Evolutionary conservation across 768 basidiomycete genomes (phyloP), one percentile per base, ranked within the genome.

Genomic region (Paxillus involutus): DNA sequence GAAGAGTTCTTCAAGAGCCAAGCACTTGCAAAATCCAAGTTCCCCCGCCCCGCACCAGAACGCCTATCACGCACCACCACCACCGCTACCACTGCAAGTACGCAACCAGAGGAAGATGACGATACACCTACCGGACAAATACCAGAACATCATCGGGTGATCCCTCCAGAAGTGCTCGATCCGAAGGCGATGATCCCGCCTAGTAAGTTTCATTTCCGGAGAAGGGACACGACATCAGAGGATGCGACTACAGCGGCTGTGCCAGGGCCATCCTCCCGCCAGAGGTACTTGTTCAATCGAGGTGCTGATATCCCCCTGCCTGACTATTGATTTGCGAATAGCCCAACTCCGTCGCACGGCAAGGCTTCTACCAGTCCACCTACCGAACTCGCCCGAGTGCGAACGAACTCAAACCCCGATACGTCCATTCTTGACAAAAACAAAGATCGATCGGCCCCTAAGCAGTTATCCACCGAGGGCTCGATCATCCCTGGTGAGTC

Each of bases 1-100:
- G 91, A 95, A 12, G 91, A 94, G 40, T 98, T 97, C 73, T 99
- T 99, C 68, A 78, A 79, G 48, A 91, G 89, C 59, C 80, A 79
- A 32, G 94, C 88, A 35, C 75, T 89, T 59, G 85, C 80, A 26
- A 89, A 87, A 66, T 86, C 82, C 37, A 92, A 87, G 72, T 91
- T 91, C 63, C 84, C 86, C 6, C 74, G 84, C 43, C 82, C 84
- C 7, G 52, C 36, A 16, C 47, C 60, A 13, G 24, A 63, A 59
- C 41, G 51, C 47, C 35, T 56, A 16, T 59, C 37, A 2, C 65
- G 58, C 8, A 36, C 47, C n/a, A 49, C 56, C 4, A 41, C 45
- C 7, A 51, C 63, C 6, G 43, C 53, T 4, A 49, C 59, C 6
- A 53, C 30, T 44, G 48, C 53, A 1, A 67, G 63, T 21, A 46